phyloP scores from a whole-genome alignment of 768 basidiomycete genomes.

The Leccinum rimulosum region DNA sequence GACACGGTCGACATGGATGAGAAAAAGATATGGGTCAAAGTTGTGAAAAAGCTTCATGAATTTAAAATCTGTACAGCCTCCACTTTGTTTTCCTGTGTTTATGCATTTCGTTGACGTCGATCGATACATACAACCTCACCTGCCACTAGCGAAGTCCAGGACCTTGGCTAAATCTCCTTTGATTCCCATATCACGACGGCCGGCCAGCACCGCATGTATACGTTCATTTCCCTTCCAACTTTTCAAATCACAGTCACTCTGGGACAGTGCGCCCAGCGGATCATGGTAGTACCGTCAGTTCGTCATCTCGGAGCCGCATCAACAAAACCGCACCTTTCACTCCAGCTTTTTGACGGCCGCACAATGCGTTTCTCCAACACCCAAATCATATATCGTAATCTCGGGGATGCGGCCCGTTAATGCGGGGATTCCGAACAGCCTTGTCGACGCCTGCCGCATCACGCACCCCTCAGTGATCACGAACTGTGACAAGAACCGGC shows the following conservation, averaged over 20 bases:
- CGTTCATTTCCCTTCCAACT: background rate
- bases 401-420: background rate
- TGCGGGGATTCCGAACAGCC: background rate
- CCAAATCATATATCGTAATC: no score
- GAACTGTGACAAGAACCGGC: no score
- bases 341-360: no score
- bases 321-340: background rate
- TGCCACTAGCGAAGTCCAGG: no score
- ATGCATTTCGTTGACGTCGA: background rate
- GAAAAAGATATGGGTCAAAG: background rate
- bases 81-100: background rate
- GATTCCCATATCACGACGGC: no score
- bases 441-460: no score
- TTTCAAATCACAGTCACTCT: background rate
- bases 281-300: no score
- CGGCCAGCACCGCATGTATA: background rate
- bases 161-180: no score
- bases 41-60: background rate
- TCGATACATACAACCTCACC: no score
- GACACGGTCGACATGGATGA: background rate
- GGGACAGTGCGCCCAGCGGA: no score
- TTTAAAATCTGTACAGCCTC: background rate
- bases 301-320: background rate
- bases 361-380: no score
- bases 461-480: background rate